Evolutionary conservation across 179 eudicot genomes (phyloP), one percentile per base, ranked within the genome.

Genomic region (Gypsophila paniculata): DNA sequence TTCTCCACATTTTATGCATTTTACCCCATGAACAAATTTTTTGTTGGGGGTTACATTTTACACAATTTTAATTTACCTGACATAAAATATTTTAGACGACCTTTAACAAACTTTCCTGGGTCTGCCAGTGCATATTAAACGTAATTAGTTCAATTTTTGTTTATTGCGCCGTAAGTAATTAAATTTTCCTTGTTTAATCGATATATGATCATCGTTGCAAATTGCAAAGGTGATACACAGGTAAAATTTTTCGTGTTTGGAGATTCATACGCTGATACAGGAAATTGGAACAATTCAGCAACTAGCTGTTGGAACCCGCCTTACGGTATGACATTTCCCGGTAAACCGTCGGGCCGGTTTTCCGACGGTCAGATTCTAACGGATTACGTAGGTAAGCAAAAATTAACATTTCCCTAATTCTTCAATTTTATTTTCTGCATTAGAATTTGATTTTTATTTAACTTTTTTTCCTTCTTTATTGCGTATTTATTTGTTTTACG

Each of bases 191-290:
- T 29, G 9, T 59, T 4, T 59, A 0, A 26, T 59, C 5, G 13
- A 25, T 6, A 39, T 2, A n/a, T n/a, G n/a, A n/a, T n/a, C n/a
- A n/a, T n/a, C 10, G 9, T 2, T 39, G 63, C 18, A n/a, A n/a
- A n/a, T 59, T 0, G 17, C 0, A 14, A 15, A 5, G 36, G 2
- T 14, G 0, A 21, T 71, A 21, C 21, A 0, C 21, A 34, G 2
- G 68, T 17, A 46, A 79, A 71, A 64, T 38, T 82, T 46, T 82
- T 79, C 59, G 85, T 79, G 63, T 82, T 82, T 46, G 85, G 85
- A 44, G 85, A 79, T 64, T 82, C 85, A 0, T 82, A 79, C 74
- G 82, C 81, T 18, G 85, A 82, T 72, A 79, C 83, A 1, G 85
- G 85, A 17, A 82, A 82, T 51, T 76, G 79, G 76, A 53, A 76